Base-by-base conservation (phyloP, 129 eudicot genomes). In the Flaveria trinervia region DNA sequence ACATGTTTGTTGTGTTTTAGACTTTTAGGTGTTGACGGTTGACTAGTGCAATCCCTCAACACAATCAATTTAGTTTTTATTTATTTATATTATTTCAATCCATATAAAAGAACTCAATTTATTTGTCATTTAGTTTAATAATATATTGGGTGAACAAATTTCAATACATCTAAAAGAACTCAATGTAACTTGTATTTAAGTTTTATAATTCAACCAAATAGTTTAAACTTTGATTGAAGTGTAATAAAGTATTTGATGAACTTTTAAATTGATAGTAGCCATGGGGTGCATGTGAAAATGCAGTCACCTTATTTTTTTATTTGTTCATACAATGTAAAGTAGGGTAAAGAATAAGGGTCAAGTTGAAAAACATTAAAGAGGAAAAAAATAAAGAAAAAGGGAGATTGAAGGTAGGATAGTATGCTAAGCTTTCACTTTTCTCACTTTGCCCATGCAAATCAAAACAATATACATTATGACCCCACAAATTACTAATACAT, bases 351-450 rank as follows among this genome's bases (percentile, higher is more conserved):
- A 8, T 52, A 60, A 6, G 18, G 65, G 23, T 30, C 51, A 65
- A 76, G 66, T 54, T n/a, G 51, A 15, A 50, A 62, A 54, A 55
- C 67, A 72, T 30, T 28, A 5, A 52, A 50, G 43, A 28, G 59
- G 16, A 50, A 10, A 20, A 7, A 13, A 48, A 16, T 17, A 11
- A 67, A 41, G 55, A 48, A 13, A 6, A 28, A 20, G 20, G 26
- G 28, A 61, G 13, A 60, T 36, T 33, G 41, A 15, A 9, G 55
- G 43, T 13, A 74, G 23, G 62, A n/a, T 65, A 49, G 77, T 71
- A 70, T 60, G 82, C 22, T 71, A 79, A 79, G 39, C 50, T 79
- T 79, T 79, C 62, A 49, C 77, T 79, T 60, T 76, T 59, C 65
- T 39, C 33, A 79, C 52, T 51, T 60, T 71, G 43, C 52, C 26